Percentiles rank a stretch among this genome's conserved stretches.
These are phyloP conservation scores for Linderina pennispora DNA, from an alignment of 192 early-diverging fungal species.

Conservation along the genomic window DNA sequence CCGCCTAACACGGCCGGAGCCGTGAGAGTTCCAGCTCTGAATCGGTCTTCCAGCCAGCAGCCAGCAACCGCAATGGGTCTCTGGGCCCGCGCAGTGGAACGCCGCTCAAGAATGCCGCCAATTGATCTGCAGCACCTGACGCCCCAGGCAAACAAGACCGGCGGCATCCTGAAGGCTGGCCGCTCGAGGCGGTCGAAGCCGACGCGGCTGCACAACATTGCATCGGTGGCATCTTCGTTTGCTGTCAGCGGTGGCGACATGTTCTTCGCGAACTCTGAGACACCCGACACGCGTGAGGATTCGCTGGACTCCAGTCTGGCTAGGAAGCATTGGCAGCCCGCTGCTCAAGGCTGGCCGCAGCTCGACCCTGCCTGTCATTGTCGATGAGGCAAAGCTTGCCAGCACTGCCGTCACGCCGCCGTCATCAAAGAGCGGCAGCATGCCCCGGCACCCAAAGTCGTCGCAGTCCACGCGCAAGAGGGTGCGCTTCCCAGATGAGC, in stretches of 20 bases:
- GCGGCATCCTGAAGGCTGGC: conserved; percentile 38
- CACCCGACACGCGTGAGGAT: no score
- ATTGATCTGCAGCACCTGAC: conserved; percentile 12
- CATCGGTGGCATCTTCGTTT: background rate
- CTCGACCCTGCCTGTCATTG: background rate
- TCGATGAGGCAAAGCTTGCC: background rate
- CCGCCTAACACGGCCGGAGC: background rate
- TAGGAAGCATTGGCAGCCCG: background rate
- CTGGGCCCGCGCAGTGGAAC: background rate
- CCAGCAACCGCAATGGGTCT: no score
- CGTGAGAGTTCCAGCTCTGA: background rate
- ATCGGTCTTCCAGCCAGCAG: no score
- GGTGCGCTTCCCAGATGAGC: conserved; percentile 39
- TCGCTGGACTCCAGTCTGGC: no score
- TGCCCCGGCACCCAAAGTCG: conserved; percentile 2
- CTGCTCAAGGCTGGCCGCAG: background rate
- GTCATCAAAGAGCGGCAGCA: background rate
- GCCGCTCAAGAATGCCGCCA: background rate
- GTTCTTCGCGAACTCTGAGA: no score
- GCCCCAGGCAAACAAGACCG: conserved; percentile 24
- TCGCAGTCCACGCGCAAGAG: conserved; percentile 13
- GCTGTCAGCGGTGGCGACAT: no score
- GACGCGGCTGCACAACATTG: conserved; percentile 2
- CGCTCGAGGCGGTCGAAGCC: conserved; percentile 18
- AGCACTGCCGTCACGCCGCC: background rate